Base-by-base conservation (phyloP, 306 rosid genomes). In the Trichosanthes cucumerina region DNA sequence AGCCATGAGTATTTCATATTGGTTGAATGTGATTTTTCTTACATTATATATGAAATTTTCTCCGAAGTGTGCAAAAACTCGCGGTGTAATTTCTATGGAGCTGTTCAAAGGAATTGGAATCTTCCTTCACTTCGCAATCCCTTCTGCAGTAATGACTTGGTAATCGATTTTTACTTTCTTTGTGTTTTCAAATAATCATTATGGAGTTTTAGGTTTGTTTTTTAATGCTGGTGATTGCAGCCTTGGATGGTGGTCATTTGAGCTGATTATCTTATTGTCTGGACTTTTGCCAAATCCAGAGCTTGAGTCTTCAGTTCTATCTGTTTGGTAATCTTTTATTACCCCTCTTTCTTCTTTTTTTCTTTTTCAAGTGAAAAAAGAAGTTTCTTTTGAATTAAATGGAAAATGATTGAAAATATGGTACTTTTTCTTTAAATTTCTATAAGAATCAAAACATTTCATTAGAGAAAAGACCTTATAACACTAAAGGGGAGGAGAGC, bases 101-200 rank as follows among this genome's bases (percentile, higher is more conserved):
- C 12, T 90, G 2, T 82, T 91, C 68, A 77, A 26, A 34, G 94
- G 97, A 74, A 80, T 88, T 31, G 56, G 86, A 75, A 89, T 88
- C 65, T 91, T 91, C 87, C 84, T 90, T 56, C 82, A 80, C 12
- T 91, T 86, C 50, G 93, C 90, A 16, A 34, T 93, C 69, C 98
- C 96, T 79, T 92, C 98, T 66, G 85, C 94, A 23, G 62, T 87
- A 3, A 93, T 93, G 98, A 53, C 81, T 75, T 93, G 98, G 98
- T 93, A 46, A 13, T 38, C 5, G 8, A 38, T 28, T 21, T 77
- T 60, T 28, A 28, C 59, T 60, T 43, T 78, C 58, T 77, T 56
- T 8, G 18, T 15, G 39, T 38, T 60, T 36, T 43, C 5, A 14
- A 39, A 19, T 26, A 74, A 74, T 47, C 4, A 18, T 8, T 26